These are phyloP conservation scores for Aspergillus hortae DNA, from an alignment of 2,329 filamentous ascomycete genomes.

Conservation along the genomic window DNA sequence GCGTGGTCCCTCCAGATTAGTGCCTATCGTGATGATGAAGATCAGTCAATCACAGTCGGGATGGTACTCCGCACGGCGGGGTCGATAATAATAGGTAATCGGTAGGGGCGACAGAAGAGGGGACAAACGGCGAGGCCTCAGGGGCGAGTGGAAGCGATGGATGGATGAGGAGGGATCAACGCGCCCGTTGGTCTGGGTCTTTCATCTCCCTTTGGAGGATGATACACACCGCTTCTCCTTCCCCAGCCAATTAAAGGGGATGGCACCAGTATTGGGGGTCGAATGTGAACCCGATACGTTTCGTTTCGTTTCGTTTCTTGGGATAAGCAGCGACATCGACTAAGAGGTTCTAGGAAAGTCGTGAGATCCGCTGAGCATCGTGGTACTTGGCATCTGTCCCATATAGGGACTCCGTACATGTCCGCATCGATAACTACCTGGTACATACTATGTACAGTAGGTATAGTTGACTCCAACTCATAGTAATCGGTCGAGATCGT, in stretches of 20 bases:
- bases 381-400: no score
- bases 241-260: constrained; percentile 17
- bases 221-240: constrained; percentile 25
- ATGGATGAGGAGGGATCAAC: constrained; percentile 6
- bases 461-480: neutral
- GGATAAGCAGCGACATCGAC: no score
- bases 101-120: neutral
- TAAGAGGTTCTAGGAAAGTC: no score
- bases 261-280: neutral
- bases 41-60: neutral
- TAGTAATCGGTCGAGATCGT: no score
- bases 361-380: no score
- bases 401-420: no score
- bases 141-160: constrained; percentile 8
- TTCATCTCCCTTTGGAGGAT: constrained; percentile 1
- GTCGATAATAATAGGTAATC: neutral
- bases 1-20: no score
- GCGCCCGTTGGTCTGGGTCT: constrained; percentile 1
- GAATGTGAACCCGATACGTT: neutral
- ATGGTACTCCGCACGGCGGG: neutral
- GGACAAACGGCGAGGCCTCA: neutral
- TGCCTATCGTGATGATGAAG: neutral
- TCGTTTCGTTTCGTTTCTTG: neutral
- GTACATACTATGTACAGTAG: no score
- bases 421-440: no score